These are phyloP conservation scores for Solanum microdontum DNA, from an alignment of 257 asterid species.

Conservation along the genomic window DNA sequence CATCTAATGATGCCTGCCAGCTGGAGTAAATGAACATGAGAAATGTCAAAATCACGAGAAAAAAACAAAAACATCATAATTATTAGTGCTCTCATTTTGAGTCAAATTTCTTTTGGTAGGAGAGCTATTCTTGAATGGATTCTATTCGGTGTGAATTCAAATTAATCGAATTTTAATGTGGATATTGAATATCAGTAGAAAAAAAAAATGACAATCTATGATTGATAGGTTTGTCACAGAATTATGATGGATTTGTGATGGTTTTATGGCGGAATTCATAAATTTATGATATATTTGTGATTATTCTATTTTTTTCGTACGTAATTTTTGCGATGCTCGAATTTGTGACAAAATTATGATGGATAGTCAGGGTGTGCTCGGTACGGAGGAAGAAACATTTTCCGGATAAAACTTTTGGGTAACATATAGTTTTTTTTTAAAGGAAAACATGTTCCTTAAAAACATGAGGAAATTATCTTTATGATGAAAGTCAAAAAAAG, in stretches of 20 bases:
- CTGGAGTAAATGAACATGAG: conserved; percentile 15
- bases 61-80: not conserved
- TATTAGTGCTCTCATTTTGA: not conserved
- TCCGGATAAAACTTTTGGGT: not conserved
- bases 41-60: not conserved
- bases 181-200: too few relatives aligned
- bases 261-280: not conserved
- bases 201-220: not conserved
- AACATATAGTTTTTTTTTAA: not conserved
- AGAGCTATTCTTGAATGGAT: too few relatives aligned
- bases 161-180: too few relatives aligned
- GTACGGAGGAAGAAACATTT: not conserved
- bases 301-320: not conserved
- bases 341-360: not conserved
- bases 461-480: not conserved
- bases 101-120: not conserved
- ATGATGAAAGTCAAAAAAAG: not conserved
- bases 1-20: conserved; percentile 40
- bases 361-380: not conserved
- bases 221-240: not conserved
- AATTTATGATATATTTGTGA: not conserved
- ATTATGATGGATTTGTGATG: not conserved
- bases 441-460: not conserved
- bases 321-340: not conserved
- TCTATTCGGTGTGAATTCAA: not conserved